phyloP scores from a whole-genome alignment of 2,329 filamentous ascomycete genomes.

The Pseudogymnoascus sp. region DNA sequence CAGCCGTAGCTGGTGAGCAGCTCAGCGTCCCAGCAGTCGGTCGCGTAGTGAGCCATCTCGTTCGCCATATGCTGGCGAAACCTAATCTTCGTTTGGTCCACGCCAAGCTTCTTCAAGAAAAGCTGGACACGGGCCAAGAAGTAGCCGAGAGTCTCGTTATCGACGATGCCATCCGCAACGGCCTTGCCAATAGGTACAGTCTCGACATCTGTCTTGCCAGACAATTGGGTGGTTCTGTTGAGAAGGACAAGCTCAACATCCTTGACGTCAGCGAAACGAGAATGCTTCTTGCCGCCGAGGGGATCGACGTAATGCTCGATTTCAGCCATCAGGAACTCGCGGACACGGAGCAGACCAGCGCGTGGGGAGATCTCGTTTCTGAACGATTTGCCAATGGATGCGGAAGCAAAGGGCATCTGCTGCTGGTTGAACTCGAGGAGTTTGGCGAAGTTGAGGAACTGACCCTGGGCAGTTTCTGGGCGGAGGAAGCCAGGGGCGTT shows the following conservation, averaged over 20 bases:
- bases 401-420: conserved; percentile 93
- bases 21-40: conserved; percentile 97
- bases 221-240: conserved; percentile 75
- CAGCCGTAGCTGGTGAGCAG: conserved; percentile 86
- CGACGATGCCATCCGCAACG: conserved; percentile 72
- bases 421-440: conserved; percentile 94
- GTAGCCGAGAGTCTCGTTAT: conserved; percentile 97
- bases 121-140: conserved; percentile 90
- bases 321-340: conserved; percentile 98
- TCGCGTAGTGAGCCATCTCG: conserved; percentile 88
- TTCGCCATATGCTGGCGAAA: conserved; percentile 96
- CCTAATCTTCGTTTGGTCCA: conserved; percentile 79
- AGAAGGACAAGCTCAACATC: conserved; percentile 77
- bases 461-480: conserved; percentile 94
- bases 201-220: conserved; percentile 70
- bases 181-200: conserved; percentile 77
- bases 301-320: conserved; percentile 98
- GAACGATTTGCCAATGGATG: conserved; percentile 96
- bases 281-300: conserved; percentile 87
- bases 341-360: conserved; percentile 81
- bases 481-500: conserved; percentile 78
- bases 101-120: conserved; percentile 81
- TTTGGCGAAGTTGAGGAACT: conserved; percentile 96
- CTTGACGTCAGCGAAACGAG: conserved; percentile 77
- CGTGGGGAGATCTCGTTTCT: conserved; percentile 96